These are phyloP conservation scores for Pythium aphanidermatum DNA, from an alignment of 352 stramenopile species.

Conservation along the genomic window DNA sequence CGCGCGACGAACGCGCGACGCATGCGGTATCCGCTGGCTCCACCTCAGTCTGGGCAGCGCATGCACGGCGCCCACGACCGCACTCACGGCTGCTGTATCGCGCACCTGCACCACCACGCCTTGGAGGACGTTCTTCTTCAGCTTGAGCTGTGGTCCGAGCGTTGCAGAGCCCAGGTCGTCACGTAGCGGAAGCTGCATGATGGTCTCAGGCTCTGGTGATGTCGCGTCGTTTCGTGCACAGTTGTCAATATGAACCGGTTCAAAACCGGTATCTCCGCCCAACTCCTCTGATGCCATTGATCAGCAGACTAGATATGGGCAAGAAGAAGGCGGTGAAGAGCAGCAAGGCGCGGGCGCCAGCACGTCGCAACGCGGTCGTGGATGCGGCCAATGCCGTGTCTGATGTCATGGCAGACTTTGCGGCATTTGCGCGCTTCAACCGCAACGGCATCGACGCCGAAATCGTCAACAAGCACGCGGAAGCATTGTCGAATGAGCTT, in stretches of 20 bases:
- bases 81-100: slow-evolving; percentile 15
- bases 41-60: slow-evolving; percentile 33
- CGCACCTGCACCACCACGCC: slow-evolving; percentile 45
- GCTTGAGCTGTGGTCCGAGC: slow-evolving; percentile 40
- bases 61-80: slow-evolving; percentile 23
- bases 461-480: slow-evolving; percentile 37
- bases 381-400: slow-evolving; percentile 40
- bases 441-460: slow-evolving; percentile 39
- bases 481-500: slow-evolving; percentile 24
- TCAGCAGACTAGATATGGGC: slow-evolving; percentile 6
- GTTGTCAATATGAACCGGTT: slow-evolving; percentile 12
- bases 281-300: too few relatives aligned
- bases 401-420: slow-evolving; percentile 61
- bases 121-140: slow-evolving; percentile 73
- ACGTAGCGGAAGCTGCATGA: slow-evolving; percentile 16
- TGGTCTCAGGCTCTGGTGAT: too few relatives aligned
- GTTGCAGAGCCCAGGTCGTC: slow-evolving; percentile 18
- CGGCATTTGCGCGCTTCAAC: slow-evolving; percentile 45
- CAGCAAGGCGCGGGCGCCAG: not conserved
- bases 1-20: slow-evolving; percentile 28
- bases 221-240: too few relatives aligned
- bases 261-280: slow-evolving; percentile 15
- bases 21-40: slow-evolving; percentile 43
- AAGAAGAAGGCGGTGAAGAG: slow-evolving; percentile 11
- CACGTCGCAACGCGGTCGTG: slow-evolving; percentile 22